Conservation (phyloP, 768 basidiomycete species). For the Clitopilus hobsonii region DNA sequence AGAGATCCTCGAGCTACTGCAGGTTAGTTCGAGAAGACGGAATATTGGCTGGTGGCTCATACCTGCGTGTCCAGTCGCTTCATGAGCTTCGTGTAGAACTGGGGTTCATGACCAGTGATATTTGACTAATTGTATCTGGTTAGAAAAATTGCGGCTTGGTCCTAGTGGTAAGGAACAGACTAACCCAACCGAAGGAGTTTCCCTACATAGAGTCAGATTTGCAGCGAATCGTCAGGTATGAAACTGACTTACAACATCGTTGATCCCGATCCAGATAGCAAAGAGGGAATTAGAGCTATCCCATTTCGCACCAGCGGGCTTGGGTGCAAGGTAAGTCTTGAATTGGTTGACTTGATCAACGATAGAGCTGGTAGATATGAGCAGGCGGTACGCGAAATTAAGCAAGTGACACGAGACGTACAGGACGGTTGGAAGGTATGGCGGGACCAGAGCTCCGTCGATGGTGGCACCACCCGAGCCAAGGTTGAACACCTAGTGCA, state of each 20-base stretch:
- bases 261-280: conserved; percentile 64
- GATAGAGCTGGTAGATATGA: conserved; percentile 28
- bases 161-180: too few relatives aligned
- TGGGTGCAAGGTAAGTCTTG: conserved; percentile 34
- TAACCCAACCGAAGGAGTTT: conserved; percentile 43
- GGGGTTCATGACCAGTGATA: conserved; percentile 24
- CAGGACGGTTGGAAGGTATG: conserved; percentile 17
- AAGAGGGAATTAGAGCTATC: conserved; percentile 49
- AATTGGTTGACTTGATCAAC: conserved; percentile 58
- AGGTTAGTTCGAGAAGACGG: background rate
- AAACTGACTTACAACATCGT: conserved; percentile 45
- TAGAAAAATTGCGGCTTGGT: too few relatives aligned
- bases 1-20: conserved; percentile 41
- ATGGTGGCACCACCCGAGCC: conserved; percentile 61
- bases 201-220: too few relatives aligned
- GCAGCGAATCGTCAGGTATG: conserved; percentile 9
- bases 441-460: conserved; percentile 46
- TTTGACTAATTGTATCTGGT: too few relatives aligned
- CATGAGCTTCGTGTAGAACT: conserved; percentile 31
- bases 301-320: conserved; percentile 46
- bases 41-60: background rate
- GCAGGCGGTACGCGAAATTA: too few relatives aligned
- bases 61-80: conserved; percentile 28
- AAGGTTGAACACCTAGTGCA: conserved; percentile 36
- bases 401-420: too few relatives aligned